Evolutionary conservation across 495 filamentous ascomycete species (phyloP), one percentile per base, ranked within the genome.

Genomic region (Jackrogersella minutella): DNA sequence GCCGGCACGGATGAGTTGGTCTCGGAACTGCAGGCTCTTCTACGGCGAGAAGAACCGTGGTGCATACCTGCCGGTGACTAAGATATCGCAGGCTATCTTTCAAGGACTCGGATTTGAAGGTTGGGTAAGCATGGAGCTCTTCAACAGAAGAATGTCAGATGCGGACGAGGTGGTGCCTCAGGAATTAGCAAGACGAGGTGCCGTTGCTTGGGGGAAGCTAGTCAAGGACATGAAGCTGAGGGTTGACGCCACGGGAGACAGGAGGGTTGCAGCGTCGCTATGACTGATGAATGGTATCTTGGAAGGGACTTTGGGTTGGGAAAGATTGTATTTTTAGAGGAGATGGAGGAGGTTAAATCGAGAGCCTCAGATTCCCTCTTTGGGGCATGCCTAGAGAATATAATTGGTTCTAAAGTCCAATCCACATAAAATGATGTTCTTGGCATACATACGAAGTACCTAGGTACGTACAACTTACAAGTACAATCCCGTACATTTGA

Each of bases 111-210:
- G 87, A 5, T 95, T 86, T 65, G 78, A 86, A 50, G 91, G 91
- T 0, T 93, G 89, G 89, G 85, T 93, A n/a, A 89, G 86, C 63
- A 80, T 92, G 68, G 91, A 95, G 78, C 74, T 94, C 44, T 95
- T 95, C 72, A 88, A 87, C 70, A 78, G 88, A 36, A 85, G 83
- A 26, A 84, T 92, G 77, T 78, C 81, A 11, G 83, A 87, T 65
- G 47, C 70, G 17, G 76, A 78, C 51, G 61, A 79, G 21, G 73
- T 71, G 0, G 86, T 89, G 7, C 88, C 88, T 0, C 77, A 76
- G 44, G 83, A 87, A 51, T 86, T 93, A 74, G 91, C 91, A 11
- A 76, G 74, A 37, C 78, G 90, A 53, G 91, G 86, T 1, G 83
- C 84, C 21, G 76, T 78, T 47, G 84, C 85, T 51, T 93, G 90